Evolutionary conservation across 208 protist species (phyloP), one percentile per base, ranked within the genome.

Genomic region (Trypanosoma cruzi): DNA sequence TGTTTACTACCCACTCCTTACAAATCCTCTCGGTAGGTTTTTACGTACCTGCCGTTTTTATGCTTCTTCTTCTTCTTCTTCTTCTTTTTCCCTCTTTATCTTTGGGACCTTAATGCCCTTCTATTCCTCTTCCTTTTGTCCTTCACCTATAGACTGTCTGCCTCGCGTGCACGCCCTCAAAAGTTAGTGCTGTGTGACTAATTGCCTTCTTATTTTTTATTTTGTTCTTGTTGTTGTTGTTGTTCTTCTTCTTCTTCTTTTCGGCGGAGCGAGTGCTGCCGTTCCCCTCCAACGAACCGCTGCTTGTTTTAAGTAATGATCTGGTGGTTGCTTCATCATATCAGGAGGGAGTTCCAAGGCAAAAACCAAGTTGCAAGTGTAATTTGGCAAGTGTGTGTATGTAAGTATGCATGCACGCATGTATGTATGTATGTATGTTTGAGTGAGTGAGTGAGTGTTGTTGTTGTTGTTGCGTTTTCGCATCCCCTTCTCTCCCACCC

Each of bases 341-440:
- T n/a, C n/a, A 49, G 44, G 44, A 49, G 16, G 44, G 44, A 49
- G 20, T 49, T 49, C 44, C 44, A 49, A 49, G 44, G 44, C 44
- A 49, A 49, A 13, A 49, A 49, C 44, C 44, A 49, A 20, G 20
- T 49, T 22, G n/a, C 20, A 49, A 49, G 16, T 49, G 44, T 49
- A 22, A 40, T 40, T 4, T 4, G 10, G 36, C 36, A 40, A 10
- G 10, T 40, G 36, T 40, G 36, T 40, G 36, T n/a, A n/a, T n/a
- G n/a, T n/a, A n/a, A n/a, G n/a, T n/a, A n/a, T n/a, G n/a, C n/a
- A n/a, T n/a, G n/a, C n/a, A n/a, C n/a, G n/a, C n/a, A n/a, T n/a
- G n/a, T n/a, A n/a, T n/a, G n/a, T n/a, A n/a, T n/a, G n/a, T n/a
- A n/a, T n/a, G n/a, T n/a, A n/a, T n/a, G n/a, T n/a, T n/a, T n/a